Evolutionary conservation across 352 stramenopile species (phyloP), one percentile per base, ranked within the genome.

Genomic region (Phytopythium cucurbitacearum): DNA sequence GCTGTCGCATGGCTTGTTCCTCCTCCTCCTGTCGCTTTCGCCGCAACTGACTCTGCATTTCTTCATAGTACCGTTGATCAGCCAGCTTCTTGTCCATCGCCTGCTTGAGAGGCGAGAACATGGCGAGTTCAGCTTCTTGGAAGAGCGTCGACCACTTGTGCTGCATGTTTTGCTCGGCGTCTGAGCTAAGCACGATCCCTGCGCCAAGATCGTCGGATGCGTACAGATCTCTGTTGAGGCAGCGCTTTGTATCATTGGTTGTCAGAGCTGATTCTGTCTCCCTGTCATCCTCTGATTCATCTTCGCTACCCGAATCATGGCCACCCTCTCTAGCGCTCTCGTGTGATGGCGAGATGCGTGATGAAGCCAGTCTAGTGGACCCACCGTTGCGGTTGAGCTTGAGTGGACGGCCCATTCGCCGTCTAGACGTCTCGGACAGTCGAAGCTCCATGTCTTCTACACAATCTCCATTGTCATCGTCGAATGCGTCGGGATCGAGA

Each of bases 101-200:
- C 7, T 74, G 57, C 44, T 75, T 73, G 39, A 90, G 53, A 0
- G 67, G 61, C 1, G 69, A 69, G 34, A 90, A 88, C 68, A 90
- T 77, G 9, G 60, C 76, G 1, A 42, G 52, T 46, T 90, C 80
- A 0, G 77, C 76, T 10, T 76, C 59, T 7, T 51, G 56, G 48
- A 90, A 90, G 47, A 87, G 80, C 6, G 69, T 50, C n/a, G 67
- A 40, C 80, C 77, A 90, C 48, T 81, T 85, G 6, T 73, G 64
- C 34, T 81, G 62, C 70, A 81, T 79, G 4, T 59, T 39, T 21
- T 51, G 60, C 57, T 88, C 75, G 0, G 62, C 64, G 28, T 90
- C 77, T 0, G 53, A n/a, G 33, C 58, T 80, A 12, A 88, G 71
- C 2, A 57, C 67, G n/a, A 90, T 79, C 1, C 63, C 74, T 35